phyloP scores from a whole-genome alignment of 208 protist genomes.

The Acanthamoeba culbertsoni region DNA sequence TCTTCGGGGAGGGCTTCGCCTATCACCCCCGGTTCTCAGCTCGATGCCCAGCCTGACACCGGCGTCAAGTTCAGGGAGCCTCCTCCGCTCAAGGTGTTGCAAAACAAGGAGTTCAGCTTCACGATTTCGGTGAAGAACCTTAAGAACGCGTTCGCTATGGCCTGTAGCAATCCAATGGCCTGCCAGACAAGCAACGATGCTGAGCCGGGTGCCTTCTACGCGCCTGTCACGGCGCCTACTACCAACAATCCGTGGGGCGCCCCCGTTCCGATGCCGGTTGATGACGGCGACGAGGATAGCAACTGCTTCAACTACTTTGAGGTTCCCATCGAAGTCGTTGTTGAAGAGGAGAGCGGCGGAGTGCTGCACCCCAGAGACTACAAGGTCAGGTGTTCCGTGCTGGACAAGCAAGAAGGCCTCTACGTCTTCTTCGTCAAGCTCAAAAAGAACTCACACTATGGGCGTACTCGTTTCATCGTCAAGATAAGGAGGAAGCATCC shows the following conservation, averaged over 20 bases:
- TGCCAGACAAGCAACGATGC: background rate
- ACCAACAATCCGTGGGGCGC: slow-evolving; percentile 44
- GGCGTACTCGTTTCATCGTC: slow-evolving; percentile 54
- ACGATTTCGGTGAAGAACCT: slow-evolving; percentile 5
- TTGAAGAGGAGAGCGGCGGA: slow-evolving; percentile 48
- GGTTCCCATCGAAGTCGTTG: slow-evolving; percentile 42
- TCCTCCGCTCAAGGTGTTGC: slow-evolving; percentile 33
- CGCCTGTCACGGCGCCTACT: background rate
- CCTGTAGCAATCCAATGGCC: background rate
- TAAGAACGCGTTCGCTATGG: background rate
- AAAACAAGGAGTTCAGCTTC: slow-evolving; percentile 62
- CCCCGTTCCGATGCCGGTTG: slow-evolving; percentile 42
- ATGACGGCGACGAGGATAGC: background rate
- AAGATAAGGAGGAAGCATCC: slow-evolving; percentile 47
- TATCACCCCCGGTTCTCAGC: background rate
- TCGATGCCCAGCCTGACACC: background rate
- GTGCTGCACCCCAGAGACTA: slow-evolving; percentile 34
- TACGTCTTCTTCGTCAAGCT: slow-evolving; percentile 64
- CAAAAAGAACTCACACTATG: slow-evolving; percentile 58
- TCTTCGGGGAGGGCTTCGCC: background rate
- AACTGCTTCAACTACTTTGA: slow-evolving; percentile 4
- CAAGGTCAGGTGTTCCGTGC: slow-evolving; percentile 49
- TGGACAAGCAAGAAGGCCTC: slow-evolving; percentile 52
- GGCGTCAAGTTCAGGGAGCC: slow-evolving; percentile 40
- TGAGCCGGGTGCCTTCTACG: background rate